phyloP scores from a whole-genome alignment of 441 rosid species.

The Geranium incanum region DNA sequence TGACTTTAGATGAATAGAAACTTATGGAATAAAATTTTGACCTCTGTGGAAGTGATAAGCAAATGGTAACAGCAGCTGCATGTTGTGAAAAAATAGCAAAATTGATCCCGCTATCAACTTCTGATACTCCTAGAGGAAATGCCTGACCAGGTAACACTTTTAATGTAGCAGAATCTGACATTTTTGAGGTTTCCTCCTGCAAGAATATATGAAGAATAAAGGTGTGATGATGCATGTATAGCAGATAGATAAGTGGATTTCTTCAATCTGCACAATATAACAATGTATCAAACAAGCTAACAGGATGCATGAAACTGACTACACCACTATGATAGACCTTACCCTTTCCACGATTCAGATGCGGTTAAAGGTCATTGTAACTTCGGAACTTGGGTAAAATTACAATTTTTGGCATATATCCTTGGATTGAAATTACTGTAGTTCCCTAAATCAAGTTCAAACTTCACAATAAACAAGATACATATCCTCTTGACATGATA shows the following conservation, averaged over 20 bases:
- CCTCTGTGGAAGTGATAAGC: slow-evolving; percentile 66
- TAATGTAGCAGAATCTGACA: slow-evolving; percentile 36
- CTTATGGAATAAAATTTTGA: slow-evolving; percentile 18
- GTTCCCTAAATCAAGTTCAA: background rate
- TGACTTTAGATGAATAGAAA: background rate
- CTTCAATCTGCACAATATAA: background rate
- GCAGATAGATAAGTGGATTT: background rate
- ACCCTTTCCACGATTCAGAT: background rate
- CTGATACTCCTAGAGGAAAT: slow-evolving; percentile 73
- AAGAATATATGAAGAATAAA: slow-evolving; percentile 16
- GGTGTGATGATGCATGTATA: background rate
- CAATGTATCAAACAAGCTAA: background rate
- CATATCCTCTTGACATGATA: background rate
- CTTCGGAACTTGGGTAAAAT: background rate
- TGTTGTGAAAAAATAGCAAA: slow-evolving; percentile 83
- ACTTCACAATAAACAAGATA: background rate
- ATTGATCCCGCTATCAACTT: slow-evolving; percentile 69
- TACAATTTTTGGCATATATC: background rate
- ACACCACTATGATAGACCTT: background rate
- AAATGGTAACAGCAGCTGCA: slow-evolving; percentile 71
- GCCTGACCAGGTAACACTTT: slow-evolving; percentile 58
- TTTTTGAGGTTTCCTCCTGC: slow-evolving; percentile 49
- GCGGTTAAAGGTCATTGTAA: background rate
- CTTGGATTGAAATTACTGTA: background rate
- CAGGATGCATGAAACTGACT: background rate